phyloP scores from a whole-genome alignment of 495 filamentous ascomycete species.

The Neurospora africana region DNA sequence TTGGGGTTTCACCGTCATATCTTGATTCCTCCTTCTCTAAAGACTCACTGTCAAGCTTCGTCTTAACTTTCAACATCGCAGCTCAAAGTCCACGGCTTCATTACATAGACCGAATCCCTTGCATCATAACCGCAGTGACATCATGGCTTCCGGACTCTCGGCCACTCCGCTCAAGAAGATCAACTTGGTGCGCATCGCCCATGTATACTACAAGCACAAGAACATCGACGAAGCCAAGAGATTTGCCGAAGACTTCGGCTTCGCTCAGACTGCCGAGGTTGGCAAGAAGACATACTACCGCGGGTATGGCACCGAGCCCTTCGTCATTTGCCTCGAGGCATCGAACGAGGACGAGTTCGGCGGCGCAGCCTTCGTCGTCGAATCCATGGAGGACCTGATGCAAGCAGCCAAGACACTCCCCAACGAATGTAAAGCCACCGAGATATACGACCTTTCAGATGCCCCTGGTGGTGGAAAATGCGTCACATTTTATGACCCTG shows the following conservation, averaged over 20 bases:
- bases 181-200: constrained; percentile 41
- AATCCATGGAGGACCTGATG: constrained; percentile 45
- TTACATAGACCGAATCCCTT: neutral
- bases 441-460: constrained; percentile 40
- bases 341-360: constrained; percentile 41
- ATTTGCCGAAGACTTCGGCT: constrained; percentile 50
- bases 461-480: constrained; percentile 49
- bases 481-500: constrained; percentile 48
- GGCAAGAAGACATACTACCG: constrained; percentile 46
- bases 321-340: constrained; percentile 40
- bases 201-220: constrained; percentile 48
- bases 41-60: neutral
- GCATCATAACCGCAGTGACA: neutral
- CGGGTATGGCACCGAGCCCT: constrained; percentile 52
- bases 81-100: neutral
- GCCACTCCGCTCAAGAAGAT: constrained; percentile 31
- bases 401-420: constrained; percentile 34
- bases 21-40: neutral
- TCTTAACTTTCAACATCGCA: neutral
- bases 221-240: constrained; percentile 35
- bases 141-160: constrained; percentile 18
- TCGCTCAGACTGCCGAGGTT: constrained; percentile 32
- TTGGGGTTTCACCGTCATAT: neutral
- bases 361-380: constrained; percentile 44
- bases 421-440: constrained; percentile 28